Conservation (phyloP, 2,329 filamentous ascomycete genomes). For the Akanthomyces uredinophilus region DNA sequence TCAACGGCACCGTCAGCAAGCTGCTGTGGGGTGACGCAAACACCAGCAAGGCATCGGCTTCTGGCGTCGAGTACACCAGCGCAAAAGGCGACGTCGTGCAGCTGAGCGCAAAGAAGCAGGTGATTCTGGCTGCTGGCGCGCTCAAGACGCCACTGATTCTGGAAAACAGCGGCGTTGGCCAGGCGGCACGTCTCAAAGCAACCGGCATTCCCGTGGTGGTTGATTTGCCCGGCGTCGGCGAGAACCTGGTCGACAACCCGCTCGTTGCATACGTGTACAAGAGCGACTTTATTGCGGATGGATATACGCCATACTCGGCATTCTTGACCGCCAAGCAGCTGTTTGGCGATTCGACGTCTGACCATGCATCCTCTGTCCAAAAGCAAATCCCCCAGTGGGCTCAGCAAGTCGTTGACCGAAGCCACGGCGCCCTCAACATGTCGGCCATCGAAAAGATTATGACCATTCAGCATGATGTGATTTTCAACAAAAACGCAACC, state of each 20-base stretch:
- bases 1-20: conserved; percentile 32
- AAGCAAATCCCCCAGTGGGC: conserved; percentile 28
- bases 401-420: conserved; percentile 21
- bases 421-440: conserved; percentile 24
- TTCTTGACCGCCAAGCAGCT: conserved; percentile 31
- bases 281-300: conserved; percentile 18
- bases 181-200: conserved; percentile 34
- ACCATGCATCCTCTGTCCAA: conserved; percentile 22
- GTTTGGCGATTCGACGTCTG: conserved; percentile 25
- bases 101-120: conserved; percentile 40
- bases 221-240: conserved; percentile 46
- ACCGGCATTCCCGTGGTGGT: conserved; percentile 39
- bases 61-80: conserved; percentile 32
- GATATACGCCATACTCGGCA: conserved; percentile 28
- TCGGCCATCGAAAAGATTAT: conserved; percentile 36
- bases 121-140: conserved; percentile 44
- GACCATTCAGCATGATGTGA: conserved; percentile 40
- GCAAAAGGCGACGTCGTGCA: conserved; percentile 29
- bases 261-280: conserved; percentile 24
- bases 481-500: conserved; percentile 41
- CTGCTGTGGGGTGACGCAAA: conserved; percentile 24
- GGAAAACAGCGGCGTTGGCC: conserved; percentile 48
- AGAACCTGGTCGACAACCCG: conserved; percentile 49
- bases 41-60: conserved; percentile 20
- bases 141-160: conserved; percentile 48